Conservation (phyloP, 2,329 filamentous ascomycete species). For the Colletotrichum australisinense region DNA sequence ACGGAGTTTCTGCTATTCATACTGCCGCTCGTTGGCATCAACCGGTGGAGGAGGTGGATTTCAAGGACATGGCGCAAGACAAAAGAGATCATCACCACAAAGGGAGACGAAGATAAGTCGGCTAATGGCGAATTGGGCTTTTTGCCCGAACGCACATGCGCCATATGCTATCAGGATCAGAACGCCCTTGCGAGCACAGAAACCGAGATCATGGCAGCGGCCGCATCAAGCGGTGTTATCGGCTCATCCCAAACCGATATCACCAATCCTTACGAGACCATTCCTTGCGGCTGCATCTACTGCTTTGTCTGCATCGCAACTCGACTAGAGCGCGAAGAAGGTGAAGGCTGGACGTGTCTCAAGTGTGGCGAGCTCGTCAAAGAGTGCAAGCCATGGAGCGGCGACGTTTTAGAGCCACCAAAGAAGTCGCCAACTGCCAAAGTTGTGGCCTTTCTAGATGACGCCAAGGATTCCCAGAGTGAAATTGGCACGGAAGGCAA, state of each 20-base stretch:
- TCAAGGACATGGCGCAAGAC: conserved; percentile 86
- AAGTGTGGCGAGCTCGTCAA: conserved; percentile 87
- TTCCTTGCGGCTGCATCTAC: conserved; percentile 91
- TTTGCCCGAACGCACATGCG: conserved; percentile 92
- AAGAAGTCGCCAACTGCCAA: conserved; percentile 59
- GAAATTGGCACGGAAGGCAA: neutral
- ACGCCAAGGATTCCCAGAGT: conserved; percentile 46
- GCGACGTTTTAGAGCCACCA: conserved; percentile 80
- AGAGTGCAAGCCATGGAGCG: conserved; percentile 90
- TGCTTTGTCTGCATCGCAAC: conserved; percentile 97
- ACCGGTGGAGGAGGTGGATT: conserved; percentile 93
- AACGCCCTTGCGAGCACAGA: conserved; percentile 79
- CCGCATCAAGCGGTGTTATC: conserved; percentile 79
- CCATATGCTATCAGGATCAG: conserved; percentile 96
- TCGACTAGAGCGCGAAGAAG: conserved; percentile 89
- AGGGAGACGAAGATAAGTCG: conserved; percentile 57
- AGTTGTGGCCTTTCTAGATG: conserved; percentile 72
- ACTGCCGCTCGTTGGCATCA: conserved; percentile 94
- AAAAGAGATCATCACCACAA: conserved; percentile 70
- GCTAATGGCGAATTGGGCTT: conserved; percentile 82
- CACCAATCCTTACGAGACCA: conserved; percentile 94
- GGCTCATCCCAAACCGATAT: conserved; percentile 93
- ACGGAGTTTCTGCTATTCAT: conserved; percentile 98
- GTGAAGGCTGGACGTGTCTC: conserved; percentile 92
- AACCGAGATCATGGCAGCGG: conserved; percentile 78